Evolutionary conservation across 805 yeast genomes (phyloP).

Genomic region (Schwanniomyces vanrijiae): DNA sequence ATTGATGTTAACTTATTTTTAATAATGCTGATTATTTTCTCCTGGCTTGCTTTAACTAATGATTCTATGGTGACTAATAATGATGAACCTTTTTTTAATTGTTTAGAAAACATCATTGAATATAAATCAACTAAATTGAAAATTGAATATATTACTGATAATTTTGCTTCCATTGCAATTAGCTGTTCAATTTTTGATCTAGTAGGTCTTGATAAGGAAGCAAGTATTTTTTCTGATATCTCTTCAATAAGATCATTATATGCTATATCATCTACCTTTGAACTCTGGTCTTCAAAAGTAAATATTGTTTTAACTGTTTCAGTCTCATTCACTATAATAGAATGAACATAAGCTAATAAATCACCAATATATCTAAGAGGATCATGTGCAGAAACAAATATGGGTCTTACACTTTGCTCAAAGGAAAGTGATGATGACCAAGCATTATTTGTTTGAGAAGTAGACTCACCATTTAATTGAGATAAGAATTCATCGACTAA

Average conservation of each 20-base stretch:
- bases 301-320: slow-evolving; percentile 72
- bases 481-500: slow-evolving; percentile 66
- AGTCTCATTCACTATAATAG: slow-evolving; percentile 81
- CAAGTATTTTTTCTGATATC: slow-evolving; percentile 51
- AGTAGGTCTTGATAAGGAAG: slow-evolving; percentile 57
- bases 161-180: slow-evolving; percentile 61
- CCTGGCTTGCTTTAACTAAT: slow-evolving; percentile 25
- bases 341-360: slow-evolving; percentile 82
- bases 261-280: slow-evolving; percentile 18
- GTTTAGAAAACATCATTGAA: slow-evolving; percentile 61
- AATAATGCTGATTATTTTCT: slow-evolving; percentile 24
- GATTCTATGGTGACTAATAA: slow-evolving; percentile 23
- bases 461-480: slow-evolving; percentile 46
- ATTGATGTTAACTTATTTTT: slow-evolving; percentile 32
- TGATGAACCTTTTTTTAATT: slow-evolving; percentile 20
- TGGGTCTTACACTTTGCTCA: slow-evolving; percentile 38
- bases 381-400: slow-evolving; percentile 71
- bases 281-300: slow-evolving; percentile 13
- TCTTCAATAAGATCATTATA: slow-evolving; percentile 29
- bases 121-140: slow-evolving; percentile 68
- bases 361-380: slow-evolving; percentile 84
- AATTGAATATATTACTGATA: slow-evolving; percentile 56
- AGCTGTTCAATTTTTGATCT: slow-evolving; percentile 67
- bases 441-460: slow-evolving; percentile 2
- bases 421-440: slow-evolving; percentile 2